Evolutionary conservation across 306 rosid species (phyloP).

Genomic region (Vigna mungo): DNA sequence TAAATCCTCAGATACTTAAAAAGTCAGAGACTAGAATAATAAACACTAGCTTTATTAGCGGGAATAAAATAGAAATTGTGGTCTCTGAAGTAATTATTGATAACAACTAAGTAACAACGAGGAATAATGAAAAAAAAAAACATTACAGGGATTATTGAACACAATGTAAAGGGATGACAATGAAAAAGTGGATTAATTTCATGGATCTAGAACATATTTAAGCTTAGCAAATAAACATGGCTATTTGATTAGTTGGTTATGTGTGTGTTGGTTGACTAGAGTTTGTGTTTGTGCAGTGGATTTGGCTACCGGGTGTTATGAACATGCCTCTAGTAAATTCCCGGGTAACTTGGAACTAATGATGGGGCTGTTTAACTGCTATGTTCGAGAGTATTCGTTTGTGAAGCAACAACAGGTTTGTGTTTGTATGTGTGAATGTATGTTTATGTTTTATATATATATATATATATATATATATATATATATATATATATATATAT

Average conservation of each 20-base stretch:
- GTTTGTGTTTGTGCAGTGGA: slow-evolving; percentile 68
- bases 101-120: background rate
- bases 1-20: background rate
- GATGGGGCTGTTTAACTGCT: slow-evolving; percentile 96
- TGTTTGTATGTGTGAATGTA: background rate
- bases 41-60: background rate
- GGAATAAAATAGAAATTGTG: background rate
- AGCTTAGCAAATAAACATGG: background rate
- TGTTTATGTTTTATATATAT: background rate
- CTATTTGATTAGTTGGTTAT: background rate
- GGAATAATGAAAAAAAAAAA: background rate
- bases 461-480: no score
- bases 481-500: no score
- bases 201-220: background rate
- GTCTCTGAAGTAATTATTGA: background rate
- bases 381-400: slow-evolving; percentile 93
- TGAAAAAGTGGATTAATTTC: background rate
- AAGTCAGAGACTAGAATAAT: background rate
- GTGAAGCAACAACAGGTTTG: slow-evolving; percentile 99
- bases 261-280: slow-evolving; percentile 29
- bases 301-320: slow-evolving; percentile 88
- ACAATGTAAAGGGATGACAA: background rate
- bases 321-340: slow-evolving; percentile 85
- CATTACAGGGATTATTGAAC: background rate
- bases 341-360: slow-evolving; percentile 78